These are phyloP conservation scores for Vaucheria bursata DNA, from an alignment of 352 stramenopile species.

Conservation along the genomic window DNA sequence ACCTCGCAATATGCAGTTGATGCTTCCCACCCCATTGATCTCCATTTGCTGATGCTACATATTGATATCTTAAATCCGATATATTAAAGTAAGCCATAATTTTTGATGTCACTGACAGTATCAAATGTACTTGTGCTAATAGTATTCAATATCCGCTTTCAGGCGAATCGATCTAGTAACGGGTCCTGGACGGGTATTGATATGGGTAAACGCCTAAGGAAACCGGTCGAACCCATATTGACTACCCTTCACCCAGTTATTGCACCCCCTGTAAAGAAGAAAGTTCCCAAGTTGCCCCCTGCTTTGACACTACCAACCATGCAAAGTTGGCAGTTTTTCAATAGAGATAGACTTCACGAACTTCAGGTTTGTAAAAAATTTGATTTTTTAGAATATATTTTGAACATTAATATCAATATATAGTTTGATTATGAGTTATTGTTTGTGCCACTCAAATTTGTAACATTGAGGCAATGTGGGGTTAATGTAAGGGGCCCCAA, in stretches of 20 bases:
- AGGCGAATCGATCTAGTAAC: neutral
- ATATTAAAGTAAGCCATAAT: neutral
- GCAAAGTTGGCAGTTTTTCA: neutral
- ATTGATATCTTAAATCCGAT: neutral
- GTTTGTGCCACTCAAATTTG: too few species aligned
- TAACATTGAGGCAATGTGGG: too few species aligned
- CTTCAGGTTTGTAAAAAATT: conserved; percentile 12
- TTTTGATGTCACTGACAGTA: neutral
- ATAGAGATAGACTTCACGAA: neutral
- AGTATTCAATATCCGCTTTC: conserved; percentile 6
- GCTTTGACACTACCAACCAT: neutral
- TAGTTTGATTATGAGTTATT: too few species aligned
- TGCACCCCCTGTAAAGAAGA: neutral
- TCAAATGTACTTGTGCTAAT: neutral
- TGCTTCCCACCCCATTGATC: neutral
- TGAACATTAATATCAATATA: too few species aligned
- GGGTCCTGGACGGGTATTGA: conserved; percentile 32
- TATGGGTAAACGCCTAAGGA: conserved; percentile 27
- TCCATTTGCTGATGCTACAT: neutral
- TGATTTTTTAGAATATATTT: too few species aligned
- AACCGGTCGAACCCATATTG: conserved; percentile 14
- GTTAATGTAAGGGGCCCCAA: too few species aligned
- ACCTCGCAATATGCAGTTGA: neutral
- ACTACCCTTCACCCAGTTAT: neutral
- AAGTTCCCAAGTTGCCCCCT: neutral